Evolutionary conservation across 2,329 filamentous ascomycete genomes (phyloP).

Genomic region (Hypoxylon sp.): DNA sequence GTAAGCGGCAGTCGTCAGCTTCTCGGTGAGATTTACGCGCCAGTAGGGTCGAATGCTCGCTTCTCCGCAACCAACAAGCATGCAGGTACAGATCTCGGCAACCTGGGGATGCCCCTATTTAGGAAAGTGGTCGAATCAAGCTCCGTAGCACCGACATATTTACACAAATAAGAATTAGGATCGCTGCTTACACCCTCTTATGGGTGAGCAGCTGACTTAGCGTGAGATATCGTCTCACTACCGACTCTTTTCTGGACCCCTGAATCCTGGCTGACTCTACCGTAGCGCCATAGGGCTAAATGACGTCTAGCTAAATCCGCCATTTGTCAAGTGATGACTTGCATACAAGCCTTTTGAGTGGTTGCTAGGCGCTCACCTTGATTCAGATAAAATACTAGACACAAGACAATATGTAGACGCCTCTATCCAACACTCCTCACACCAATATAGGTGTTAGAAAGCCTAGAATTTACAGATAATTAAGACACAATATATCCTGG

Average conservation of each 20-base stretch:
- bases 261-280: not conserved
- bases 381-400: not conserved
- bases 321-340: not conserved
- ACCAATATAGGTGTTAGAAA: not conserved
- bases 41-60: not conserved
- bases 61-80: constrained; percentile 8
- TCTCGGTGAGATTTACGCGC: constrained; percentile 13
- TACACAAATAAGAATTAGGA: constrained; percentile 9
- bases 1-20: constrained; percentile 4
- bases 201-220: constrained; percentile 12
- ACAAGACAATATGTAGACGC: not conserved
- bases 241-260: constrained; percentile 5
- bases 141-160: constrained; percentile 7
- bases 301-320: not conserved
- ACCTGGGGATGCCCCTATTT: constrained; percentile 7
- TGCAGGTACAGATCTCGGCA: constrained; percentile 39
- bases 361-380: not conserved
- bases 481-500: not conserved
- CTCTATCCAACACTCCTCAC: not conserved
- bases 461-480: not conserved
- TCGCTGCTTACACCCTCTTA: constrained; percentile 24
- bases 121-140: not conserved
- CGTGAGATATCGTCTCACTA: constrained; percentile 9
- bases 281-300: constrained; percentile 9
- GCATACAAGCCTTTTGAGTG: not conserved